Conservation (phyloP, 2,329 filamentous ascomycete species). For the Botrytis galanthina region DNA sequence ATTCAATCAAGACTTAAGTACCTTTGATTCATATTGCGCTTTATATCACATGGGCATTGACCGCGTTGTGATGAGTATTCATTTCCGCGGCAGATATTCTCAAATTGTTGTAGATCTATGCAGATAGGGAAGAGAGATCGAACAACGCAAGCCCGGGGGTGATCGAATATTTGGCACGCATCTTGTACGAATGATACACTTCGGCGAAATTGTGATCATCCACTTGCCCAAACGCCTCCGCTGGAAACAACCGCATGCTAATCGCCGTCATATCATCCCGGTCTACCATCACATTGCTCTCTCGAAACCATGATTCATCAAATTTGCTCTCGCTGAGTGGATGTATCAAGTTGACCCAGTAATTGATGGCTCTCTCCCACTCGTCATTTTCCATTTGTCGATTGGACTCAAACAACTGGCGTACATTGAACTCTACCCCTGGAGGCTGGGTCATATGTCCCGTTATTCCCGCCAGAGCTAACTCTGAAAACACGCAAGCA, state of each 20-base stretch:
- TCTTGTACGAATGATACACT: neutral
- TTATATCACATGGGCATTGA: neutral
- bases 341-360: neutral
- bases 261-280: neutral
- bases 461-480: neutral
- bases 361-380: neutral
- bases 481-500: neutral
- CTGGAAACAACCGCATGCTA: neutral
- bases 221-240: neutral
- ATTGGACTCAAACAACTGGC: neutral
- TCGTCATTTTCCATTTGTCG: neutral
- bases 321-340: too few relatives aligned
- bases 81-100: neutral
- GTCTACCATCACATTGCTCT: neutral
- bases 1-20: neutral
- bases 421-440: neutral
- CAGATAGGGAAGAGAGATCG: neutral
- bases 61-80: neutral
- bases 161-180: neutral
- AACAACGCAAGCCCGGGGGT: neutral
- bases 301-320: neutral
- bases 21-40: neutral
- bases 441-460: neutral
- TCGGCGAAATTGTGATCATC: neutral
- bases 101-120: neutral